Evolutionary conservation across 176 grass and related monocot species (phyloP).

Genomic region (Chloris gayana): DNA sequence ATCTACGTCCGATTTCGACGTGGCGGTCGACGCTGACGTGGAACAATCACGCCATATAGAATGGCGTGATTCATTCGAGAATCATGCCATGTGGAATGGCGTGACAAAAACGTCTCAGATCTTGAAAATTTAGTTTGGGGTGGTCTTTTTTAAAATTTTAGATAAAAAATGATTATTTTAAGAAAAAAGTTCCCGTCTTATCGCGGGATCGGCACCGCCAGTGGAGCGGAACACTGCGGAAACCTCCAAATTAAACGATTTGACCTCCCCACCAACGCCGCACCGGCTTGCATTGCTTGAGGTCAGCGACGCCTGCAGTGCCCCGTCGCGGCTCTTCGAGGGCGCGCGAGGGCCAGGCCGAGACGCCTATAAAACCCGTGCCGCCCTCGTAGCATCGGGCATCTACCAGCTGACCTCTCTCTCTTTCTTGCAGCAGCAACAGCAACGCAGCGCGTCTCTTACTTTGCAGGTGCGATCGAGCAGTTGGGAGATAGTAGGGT

Average conservation of each 20-base stretch:
- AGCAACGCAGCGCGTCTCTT: not conserved
- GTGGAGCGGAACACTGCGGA: not conserved
- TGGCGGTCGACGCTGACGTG: no score
- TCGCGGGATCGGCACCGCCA: not conserved
- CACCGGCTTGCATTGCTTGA: not conserved
- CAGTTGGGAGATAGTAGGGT: no score
- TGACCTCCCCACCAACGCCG: not conserved
- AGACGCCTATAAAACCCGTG: constrained; percentile 35
- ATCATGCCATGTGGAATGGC: no score
- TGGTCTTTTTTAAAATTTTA: no score
- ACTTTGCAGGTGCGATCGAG: not conserved
- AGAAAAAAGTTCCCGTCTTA: no score
- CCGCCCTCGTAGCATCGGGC: not conserved
- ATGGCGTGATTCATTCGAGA: no score
- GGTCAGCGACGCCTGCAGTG: not conserved
- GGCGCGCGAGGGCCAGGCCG: not conserved
- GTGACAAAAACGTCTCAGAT: no score
- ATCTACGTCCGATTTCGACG: no score
- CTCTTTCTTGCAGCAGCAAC: not conserved
- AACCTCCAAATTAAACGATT: not conserved
- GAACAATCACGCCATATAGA: no score
- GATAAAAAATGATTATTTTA: no score
- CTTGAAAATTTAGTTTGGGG: no score
- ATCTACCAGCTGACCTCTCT: not conserved
- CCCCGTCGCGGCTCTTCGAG: constrained; percentile 5